Percentiles rank a stretch among this genome's conserved stretches.
phyloP scores from a whole-genome alignment of 306 rosid genomes.

The Corylus heterophylla region DNA sequence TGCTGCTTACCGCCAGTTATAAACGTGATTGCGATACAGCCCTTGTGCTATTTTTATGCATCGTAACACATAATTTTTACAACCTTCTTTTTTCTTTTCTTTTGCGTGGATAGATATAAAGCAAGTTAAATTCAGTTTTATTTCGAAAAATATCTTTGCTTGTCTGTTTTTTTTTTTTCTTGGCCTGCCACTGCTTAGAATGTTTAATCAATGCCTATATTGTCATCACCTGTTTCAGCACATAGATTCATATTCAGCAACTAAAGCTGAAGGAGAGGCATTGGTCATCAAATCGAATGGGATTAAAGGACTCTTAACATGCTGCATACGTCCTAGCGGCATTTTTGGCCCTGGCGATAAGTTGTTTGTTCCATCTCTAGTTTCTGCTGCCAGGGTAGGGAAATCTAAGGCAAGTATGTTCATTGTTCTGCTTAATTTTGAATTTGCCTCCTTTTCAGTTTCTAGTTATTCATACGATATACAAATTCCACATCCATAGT shows the following conservation, averaged over 20 bases:
- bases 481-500: not conserved
- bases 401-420: constrained; percentile 70
- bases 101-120: not conserved
- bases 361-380: constrained; percentile 76
- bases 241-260: constrained; percentile 86
- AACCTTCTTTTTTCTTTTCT: not conserved
- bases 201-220: not conserved
- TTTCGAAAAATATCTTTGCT: not conserved
- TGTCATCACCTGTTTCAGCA: constrained; percentile 59
- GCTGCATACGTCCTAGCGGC: constrained; percentile 96
- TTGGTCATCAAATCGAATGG: constrained; percentile 83
- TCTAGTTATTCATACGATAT: not conserved
- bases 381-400: constrained; percentile 81
- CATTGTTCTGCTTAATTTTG: constrained; percentile 11
- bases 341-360: constrained; percentile 96
- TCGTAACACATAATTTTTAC: not conserved
- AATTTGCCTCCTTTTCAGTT: not conserved
- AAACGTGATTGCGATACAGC: not conserved
- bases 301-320: constrained; percentile 72
- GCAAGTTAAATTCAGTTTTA: not conserved
- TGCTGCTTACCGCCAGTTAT: not conserved
- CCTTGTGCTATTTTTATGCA: not conserved
- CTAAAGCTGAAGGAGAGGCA: constrained; percentile 87
- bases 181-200: not conserved
- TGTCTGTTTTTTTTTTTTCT: not conserved